Evolutionary conservation across 2,329 filamentous ascomycete genomes (phyloP).

Genomic region (Acrocalymma vagum): DNA sequence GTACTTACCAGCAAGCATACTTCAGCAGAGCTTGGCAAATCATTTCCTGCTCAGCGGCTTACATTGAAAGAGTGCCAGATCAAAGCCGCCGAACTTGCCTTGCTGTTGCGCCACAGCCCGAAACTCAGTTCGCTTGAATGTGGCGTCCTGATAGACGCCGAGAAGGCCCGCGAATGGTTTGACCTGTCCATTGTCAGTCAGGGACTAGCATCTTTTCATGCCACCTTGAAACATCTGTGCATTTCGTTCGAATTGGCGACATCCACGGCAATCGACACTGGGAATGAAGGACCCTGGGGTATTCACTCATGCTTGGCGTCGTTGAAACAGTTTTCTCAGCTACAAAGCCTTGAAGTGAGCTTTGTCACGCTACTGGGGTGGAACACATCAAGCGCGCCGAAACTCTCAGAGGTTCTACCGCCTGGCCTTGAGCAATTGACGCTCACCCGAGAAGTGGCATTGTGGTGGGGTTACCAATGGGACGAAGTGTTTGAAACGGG

Average conservation of each 20-base stretch:
- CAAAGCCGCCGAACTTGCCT: too few species aligned
- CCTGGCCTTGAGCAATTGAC: not conserved
- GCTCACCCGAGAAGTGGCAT: slow-evolving; percentile 3
- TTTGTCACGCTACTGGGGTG: too few species aligned
- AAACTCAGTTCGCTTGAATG: slow-evolving; percentile 1
- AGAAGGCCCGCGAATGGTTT: slow-evolving; percentile 4
- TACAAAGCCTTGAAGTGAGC: slow-evolving; percentile 2
- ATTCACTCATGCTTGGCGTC: slow-evolving; percentile 2
- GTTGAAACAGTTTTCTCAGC: not conserved
- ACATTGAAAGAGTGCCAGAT: too few species aligned
- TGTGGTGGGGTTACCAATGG: slow-evolving; percentile 4
- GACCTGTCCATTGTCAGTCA: slow-evolving; percentile 2
- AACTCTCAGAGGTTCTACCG: not conserved
- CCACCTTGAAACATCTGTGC: too few species aligned
- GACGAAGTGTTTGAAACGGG: slow-evolving; percentile 3
- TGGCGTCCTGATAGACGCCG: slow-evolving; percentile 1
- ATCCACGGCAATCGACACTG: slow-evolving; percentile 1
- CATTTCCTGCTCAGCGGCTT: too few species aligned
- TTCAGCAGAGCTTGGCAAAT: too few species aligned
- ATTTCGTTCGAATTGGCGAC: not conserved
- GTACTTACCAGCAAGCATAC: too few species aligned
- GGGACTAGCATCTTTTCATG: not conserved
- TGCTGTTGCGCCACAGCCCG: too few species aligned
- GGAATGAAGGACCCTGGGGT: slow-evolving; percentile 3
- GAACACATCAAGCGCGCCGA: too few species aligned